Conservation (phyloP, 2,329 filamentous ascomycete genomes). For the Diatrype stigma region DNA sequence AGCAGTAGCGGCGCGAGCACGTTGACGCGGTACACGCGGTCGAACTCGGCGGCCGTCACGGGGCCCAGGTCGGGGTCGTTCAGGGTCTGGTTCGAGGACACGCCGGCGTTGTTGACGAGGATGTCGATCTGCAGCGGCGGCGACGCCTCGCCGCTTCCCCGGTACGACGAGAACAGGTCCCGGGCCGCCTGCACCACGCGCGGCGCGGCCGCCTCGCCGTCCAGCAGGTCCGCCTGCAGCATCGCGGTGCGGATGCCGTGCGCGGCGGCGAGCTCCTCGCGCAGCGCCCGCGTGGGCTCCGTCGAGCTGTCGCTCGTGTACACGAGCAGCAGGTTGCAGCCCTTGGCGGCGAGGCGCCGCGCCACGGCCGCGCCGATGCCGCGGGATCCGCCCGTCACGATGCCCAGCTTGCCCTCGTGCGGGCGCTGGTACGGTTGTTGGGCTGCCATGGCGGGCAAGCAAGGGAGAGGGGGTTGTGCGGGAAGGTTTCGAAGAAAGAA, state of each 20-base stretch:
- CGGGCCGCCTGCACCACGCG: slow-evolving; percentile 40
- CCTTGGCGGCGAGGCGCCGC: slow-evolving; percentile 68
- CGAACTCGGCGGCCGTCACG: slow-evolving; percentile 62
- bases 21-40: slow-evolving; percentile 71
- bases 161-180: slow-evolving; percentile 37
- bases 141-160: slow-evolving; percentile 45
- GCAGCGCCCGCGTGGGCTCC: slow-evolving; percentile 54
- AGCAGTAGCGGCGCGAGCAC: slow-evolving; percentile 77
- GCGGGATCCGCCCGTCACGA: slow-evolving; percentile 76
- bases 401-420: slow-evolving; percentile 71
- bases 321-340: slow-evolving; percentile 64
- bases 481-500: too few species aligned
- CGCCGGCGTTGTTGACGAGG: slow-evolving; percentile 81
- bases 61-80: slow-evolving; percentile 61
- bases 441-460: background rate
- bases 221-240: slow-evolving; percentile 69
- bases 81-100: slow-evolving; percentile 60
- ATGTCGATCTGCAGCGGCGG: slow-evolving; percentile 69
- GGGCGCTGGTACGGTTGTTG: slow-evolving; percentile 7
- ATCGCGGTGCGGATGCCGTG: slow-evolving; percentile 58
- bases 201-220: slow-evolving; percentile 53
- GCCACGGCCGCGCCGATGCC: slow-evolving; percentile 66
- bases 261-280: slow-evolving; percentile 48
- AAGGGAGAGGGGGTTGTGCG: too few species aligned
- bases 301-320: slow-evolving; percentile 52